These are phyloP conservation scores for Logfia minima DNA, from an alignment of 129 eudicot genomes.

Conservation along the genomic window DNA sequence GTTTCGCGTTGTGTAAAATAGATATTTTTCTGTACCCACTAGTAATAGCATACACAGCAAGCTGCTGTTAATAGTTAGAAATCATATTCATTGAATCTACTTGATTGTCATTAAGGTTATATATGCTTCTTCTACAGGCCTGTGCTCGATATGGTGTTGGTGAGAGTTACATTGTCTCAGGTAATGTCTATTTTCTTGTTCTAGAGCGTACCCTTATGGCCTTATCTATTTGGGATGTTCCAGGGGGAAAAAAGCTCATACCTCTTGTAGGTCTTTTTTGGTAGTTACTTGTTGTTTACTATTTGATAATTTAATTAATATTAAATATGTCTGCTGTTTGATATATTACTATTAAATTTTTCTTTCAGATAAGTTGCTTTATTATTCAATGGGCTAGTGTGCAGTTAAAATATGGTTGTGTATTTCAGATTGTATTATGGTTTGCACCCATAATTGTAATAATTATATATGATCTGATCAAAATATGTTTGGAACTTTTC, in stretches of 20 bases:
- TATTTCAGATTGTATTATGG: not conserved
- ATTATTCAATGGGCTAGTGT: not conserved
- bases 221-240: not conserved
- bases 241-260: too few relatives aligned
- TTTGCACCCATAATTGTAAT: not conserved
- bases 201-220: not conserved
- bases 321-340: not conserved
- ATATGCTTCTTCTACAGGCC: conserved; percentile 22
- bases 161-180: conserved; percentile 63
- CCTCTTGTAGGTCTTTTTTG: not conserved
- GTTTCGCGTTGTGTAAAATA: not conserved
- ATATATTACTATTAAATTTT: not conserved
- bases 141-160: conserved; percentile 51
- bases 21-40: not conserved
- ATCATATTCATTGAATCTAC: conserved; percentile 3
- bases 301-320: not conserved
- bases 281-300: not conserved
- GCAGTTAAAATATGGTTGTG: not conserved
- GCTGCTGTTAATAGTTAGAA: conserved; percentile 17
- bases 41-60: not conserved
- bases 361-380: not conserved
- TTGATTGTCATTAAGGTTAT: conserved; percentile 17
- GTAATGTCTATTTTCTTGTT: conserved; percentile 32
- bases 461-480: not conserved
- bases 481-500: not conserved